phyloP scores from a whole-genome alignment of 2,329 filamentous ascomycete genomes.

The Aulographum hederae region DNA sequence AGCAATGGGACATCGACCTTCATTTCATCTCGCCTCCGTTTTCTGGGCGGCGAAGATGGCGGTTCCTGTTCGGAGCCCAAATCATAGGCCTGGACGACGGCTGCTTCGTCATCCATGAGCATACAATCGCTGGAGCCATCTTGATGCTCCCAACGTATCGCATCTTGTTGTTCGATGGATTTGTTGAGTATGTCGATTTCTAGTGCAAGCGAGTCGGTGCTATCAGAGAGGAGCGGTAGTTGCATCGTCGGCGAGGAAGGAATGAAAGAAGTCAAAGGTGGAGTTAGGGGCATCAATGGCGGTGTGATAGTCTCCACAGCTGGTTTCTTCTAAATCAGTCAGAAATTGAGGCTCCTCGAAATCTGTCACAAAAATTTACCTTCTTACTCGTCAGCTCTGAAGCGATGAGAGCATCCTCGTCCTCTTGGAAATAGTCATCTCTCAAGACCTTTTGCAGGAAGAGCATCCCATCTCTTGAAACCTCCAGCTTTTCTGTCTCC shows the following conservation, averaged over 20 bases:
- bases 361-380: slow-evolving; percentile 8
- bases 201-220: slow-evolving; percentile 17
- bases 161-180: too few species aligned
- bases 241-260: slow-evolving; percentile 20
- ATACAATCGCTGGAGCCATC: too few species aligned
- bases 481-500: slow-evolving; percentile 18
- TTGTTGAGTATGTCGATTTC: too few species aligned
- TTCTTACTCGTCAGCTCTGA: slow-evolving; percentile 8
- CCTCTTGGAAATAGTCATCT: slow-evolving; percentile 10
- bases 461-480: slow-evolving; percentile 15
- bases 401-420: slow-evolving; percentile 9
- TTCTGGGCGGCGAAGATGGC: slow-evolving; percentile 13
- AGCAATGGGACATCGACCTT: slow-evolving; percentile 29
- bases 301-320: slow-evolving; percentile 21
- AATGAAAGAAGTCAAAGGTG: slow-evolving; percentile 17
- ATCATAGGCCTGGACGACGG: too few species aligned
- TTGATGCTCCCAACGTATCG: too few species aligned
- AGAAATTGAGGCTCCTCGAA: slow-evolving; percentile 7
- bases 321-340: slow-evolving; percentile 10
- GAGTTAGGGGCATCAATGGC: slow-evolving; percentile 27
- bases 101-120: too few species aligned
- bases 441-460: slow-evolving; percentile 18
- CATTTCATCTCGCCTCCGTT: slow-evolving; percentile 18
- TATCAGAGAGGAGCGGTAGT: slow-evolving; percentile 19
- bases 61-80: too few species aligned